Evolutionary conservation across 176 grass and related monocot species (phyloP).

Genomic region (Dendrocalamus sinicus): DNA sequence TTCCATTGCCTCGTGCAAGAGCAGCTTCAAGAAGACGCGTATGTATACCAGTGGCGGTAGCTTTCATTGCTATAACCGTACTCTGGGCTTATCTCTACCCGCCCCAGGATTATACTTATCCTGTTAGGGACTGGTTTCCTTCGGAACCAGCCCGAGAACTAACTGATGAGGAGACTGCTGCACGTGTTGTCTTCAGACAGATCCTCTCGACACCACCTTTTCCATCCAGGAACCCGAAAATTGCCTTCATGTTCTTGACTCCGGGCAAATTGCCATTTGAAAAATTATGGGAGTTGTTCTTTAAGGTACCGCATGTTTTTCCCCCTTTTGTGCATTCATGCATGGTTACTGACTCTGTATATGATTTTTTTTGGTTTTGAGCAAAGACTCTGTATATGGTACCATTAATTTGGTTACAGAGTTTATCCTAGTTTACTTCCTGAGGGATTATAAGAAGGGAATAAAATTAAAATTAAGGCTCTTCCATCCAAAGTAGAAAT

Average conservation of each 20-base stretch:
- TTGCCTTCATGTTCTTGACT: constrained; percentile 88
- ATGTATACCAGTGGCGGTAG: constrained; percentile 59
- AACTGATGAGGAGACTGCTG: constrained; percentile 71
- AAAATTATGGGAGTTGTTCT: constrained; percentile 85
- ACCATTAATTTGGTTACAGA: neutral
- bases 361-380: neutral
- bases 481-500: neutral
- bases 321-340: neutral
- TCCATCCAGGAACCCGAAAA: constrained; percentile 61
- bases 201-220: constrained; percentile 62
- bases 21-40: constrained; percentile 49
- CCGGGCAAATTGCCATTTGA: constrained; percentile 84
- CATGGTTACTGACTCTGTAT: neutral
- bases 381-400: neutral
- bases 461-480: too few relatives aligned
- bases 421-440: neutral
- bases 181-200: constrained; percentile 61
- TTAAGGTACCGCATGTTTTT: constrained; percentile 47
- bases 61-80: constrained; percentile 46
- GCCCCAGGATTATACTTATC: constrained; percentile 62
- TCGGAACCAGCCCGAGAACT: constrained; percentile 54
- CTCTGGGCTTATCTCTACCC: constrained; percentile 70
- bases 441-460: neutral
- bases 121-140: constrained; percentile 76
- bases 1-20: constrained; percentile 48